phyloP scores from a whole-genome alignment of 2,329 filamentous ascomycete genomes.

The Periglandula ipomoeae region DNA sequence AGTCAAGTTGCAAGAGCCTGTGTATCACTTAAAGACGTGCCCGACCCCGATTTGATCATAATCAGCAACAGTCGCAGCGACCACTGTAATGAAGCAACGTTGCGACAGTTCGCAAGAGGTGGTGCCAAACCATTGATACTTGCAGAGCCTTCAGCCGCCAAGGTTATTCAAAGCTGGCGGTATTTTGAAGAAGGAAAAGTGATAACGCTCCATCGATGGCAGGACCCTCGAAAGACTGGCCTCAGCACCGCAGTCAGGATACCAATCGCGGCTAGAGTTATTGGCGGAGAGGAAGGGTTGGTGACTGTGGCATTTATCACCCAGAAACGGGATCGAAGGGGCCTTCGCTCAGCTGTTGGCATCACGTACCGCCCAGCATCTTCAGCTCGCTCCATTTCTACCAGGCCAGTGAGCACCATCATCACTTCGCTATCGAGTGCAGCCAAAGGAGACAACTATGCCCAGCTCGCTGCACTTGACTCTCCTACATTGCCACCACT shows the following conservation, averaged over 20 bases:
- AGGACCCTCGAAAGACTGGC: constrained; percentile 26
- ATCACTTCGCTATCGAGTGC: constrained; percentile 9
- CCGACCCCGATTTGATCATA: constrained; percentile 36
- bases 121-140: constrained; percentile 52
- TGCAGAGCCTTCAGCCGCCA: constrained; percentile 55
- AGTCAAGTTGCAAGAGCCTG: constrained; percentile 44
- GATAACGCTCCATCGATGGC: constrained; percentile 35
- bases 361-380: constrained; percentile 60
- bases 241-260: constrained; percentile 32
- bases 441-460: constrained; percentile 5
- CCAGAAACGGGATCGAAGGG: constrained; percentile 49
- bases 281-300: constrained; percentile 50
- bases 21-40: constrained; percentile 36
- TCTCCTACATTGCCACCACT: constrained; percentile 4
- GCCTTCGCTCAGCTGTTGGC: constrained; percentile 57
- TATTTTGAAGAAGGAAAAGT: constrained; percentile 50
- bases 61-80: constrained; percentile 45
- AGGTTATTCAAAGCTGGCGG: constrained; percentile 57
- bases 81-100: constrained; percentile 61
- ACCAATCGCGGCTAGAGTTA: constrained; percentile 41
- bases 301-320: constrained; percentile 61
- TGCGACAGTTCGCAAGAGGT: constrained; percentile 50
- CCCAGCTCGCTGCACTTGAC: constrained; percentile 2
- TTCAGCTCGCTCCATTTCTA: constrained; percentile 13
- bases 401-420: constrained; percentile 11